phyloP scores from a whole-genome alignment of 108 stramenopile genomes.

The Cylindrotheca fusiformis region DNA sequence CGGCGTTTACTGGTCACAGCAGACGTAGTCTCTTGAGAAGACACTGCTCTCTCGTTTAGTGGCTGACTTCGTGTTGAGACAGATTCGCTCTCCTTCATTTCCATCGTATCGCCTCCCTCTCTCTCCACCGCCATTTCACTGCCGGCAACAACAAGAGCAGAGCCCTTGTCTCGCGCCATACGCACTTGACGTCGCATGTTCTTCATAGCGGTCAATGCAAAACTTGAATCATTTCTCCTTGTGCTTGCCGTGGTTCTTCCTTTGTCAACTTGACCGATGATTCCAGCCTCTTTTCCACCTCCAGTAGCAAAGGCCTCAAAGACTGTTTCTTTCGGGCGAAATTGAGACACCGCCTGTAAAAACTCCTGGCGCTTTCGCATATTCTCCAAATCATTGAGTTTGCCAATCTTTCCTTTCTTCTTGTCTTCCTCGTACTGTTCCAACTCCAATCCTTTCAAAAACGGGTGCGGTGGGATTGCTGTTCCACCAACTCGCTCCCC shows the following conservation, averaged over 20 bases:
- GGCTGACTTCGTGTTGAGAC: slow-evolving; percentile 6
- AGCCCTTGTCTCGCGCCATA: slow-evolving; percentile 80
- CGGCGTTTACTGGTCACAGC: slow-evolving; percentile 48
- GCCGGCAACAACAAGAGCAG: slow-evolving; percentile 74
- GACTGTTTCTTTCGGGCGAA: slow-evolving; percentile 96
- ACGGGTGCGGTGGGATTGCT: slow-evolving; percentile 71
- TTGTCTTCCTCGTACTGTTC: slow-evolving; percentile 44
- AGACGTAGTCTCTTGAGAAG: background rate
- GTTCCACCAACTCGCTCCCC: slow-evolving; percentile 62
- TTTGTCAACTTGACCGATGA: slow-evolving; percentile 78
- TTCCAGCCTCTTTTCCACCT: slow-evolving; percentile 68
- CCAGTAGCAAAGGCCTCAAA: slow-evolving; percentile 94
- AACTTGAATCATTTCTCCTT: slow-evolving; percentile 56
- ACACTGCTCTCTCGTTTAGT: no score
- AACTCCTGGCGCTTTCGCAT: slow-evolving; percentile 76
- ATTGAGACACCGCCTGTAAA: slow-evolving; percentile 79
- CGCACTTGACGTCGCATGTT: slow-evolving; percentile 88
- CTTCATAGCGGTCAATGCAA: slow-evolving; percentile 84
- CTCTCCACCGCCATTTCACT: slow-evolving; percentile 43
- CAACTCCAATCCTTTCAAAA: slow-evolving; percentile 59
- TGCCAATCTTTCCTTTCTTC: slow-evolving; percentile 28
- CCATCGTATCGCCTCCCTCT: slow-evolving; percentile 15
- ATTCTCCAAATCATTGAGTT: slow-evolving; percentile 34
- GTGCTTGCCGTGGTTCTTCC: slow-evolving; percentile 44
- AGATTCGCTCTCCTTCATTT: slow-evolving; percentile 4